phyloP scores from a whole-genome alignment of 1,284 basidiomycete species.

The Cutaneotrichosporon sp. region DNA sequence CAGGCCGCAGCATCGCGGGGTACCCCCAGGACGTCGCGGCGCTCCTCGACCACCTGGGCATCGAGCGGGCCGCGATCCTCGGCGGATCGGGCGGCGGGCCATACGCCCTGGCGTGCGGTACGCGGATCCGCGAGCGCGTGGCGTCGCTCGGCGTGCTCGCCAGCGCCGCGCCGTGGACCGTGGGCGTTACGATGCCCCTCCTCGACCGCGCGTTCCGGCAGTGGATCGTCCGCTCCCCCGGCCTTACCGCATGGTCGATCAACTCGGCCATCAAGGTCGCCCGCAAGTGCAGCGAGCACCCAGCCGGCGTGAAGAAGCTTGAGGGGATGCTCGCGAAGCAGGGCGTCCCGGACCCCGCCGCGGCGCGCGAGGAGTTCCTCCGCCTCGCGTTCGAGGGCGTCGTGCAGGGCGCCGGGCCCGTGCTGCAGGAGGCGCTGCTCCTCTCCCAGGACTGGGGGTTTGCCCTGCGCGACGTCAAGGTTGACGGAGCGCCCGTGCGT shows the following conservation, averaged over 20 bases:
- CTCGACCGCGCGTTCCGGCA: not conserved
- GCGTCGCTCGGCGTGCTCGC: constrained; percentile 14
- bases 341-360: not conserved
- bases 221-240: not conserved
- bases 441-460: constrained; percentile 18
- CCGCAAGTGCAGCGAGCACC: not conserved
- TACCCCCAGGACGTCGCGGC: constrained; percentile 11
- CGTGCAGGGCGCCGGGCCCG: constrained; percentile 7
- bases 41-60: constrained; percentile 11
- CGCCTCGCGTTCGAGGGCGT: constrained; percentile 12
- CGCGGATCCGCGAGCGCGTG: not conserved
- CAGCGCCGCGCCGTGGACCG: constrained; percentile 18
- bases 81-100: constrained; percentile 22
- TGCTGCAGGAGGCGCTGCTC: constrained; percentile 16
- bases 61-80: constrained; percentile 2
- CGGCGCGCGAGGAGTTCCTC: not conserved
- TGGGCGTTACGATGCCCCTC: not conserved
- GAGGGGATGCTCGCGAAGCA: constrained; percentile 8
- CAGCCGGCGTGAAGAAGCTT: not conserved
- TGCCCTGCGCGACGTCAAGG: not conserved
- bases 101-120: constrained; percentile 19
- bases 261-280: not conserved
- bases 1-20: not conserved
- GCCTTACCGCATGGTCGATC: not conserved
- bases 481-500: not conserved